Evolutionary conservation across 495 filamentous ascomycete species (phyloP), one percentile per base, ranked within the genome.

Genomic region (Copromyces sp.): DNA sequence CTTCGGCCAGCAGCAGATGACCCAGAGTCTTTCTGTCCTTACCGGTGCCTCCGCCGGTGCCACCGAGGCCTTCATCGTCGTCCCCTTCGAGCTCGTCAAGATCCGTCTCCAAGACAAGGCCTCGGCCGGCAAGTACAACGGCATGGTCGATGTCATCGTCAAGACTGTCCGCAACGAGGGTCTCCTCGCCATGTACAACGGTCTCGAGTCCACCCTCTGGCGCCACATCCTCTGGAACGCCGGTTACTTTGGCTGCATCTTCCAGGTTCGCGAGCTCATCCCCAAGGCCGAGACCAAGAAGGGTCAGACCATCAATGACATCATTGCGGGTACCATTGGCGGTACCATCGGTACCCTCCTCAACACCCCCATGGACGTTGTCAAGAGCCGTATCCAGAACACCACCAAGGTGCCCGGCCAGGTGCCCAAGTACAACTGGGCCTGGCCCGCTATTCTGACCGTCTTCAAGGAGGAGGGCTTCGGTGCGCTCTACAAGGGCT

Each of bases 301-400:
- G 70, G 86, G 89, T 73, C 90, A 97, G 81, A 92, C 94, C 75
- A 79, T 86, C 47, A 98, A 97, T 77, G 94, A 98, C 76, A 81
- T 99, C 71, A 85, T 98, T 73, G 92, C 94, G 32, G 95, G 95
- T 78, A 84, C 91, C 40, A 84, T 94, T 69, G 95, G 95, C 80
- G 95, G 95, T 74, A 97, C 93, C 6, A 87, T 96, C 37, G 95
- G 95, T 77, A 99, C 95, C 4, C 86, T 99, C 42, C 79, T 99
- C 75, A 99, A 99, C 84, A 99, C 95, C 14, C 95, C 95, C 7
- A 90, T 97, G 89, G 95, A 99, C 79, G 95, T 99, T 17, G 94
- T 98, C 81, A 99, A 99, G 88, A 94, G 91, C 39, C 90, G 95
- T 38, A 98, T 99, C 78, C 95, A 99, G 82, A 98, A 98, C 84